phyloP scores from a whole-genome alignment of 305 asterid species.

The Fraxinus dipetala region DNA sequence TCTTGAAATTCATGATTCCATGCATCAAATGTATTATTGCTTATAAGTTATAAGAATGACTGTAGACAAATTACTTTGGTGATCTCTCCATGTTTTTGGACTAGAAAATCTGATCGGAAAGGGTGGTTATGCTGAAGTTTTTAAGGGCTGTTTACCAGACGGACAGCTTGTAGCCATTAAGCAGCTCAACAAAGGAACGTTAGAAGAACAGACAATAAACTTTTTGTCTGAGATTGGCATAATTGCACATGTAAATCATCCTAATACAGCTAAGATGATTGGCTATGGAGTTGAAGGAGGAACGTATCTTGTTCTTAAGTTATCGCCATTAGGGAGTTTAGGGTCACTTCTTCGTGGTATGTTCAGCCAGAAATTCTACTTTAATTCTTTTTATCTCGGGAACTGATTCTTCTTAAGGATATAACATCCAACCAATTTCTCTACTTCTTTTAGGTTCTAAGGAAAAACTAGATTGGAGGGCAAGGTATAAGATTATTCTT shows the following conservation, averaged over 20 bases:
- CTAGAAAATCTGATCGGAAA: slow-evolving; percentile 65
- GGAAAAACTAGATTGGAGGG: slow-evolving; percentile 45
- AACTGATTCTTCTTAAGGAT: background rate
- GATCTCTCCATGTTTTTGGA: background rate
- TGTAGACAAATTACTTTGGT: background rate
- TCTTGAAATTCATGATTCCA: background rate
- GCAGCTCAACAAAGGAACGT: slow-evolving; percentile 48
- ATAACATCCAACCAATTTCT: background rate
- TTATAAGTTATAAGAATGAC: background rate
- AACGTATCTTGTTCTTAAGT: slow-evolving; percentile 49
- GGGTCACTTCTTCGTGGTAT: slow-evolving; percentile 57
- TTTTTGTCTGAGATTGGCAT: slow-evolving; percentile 67
- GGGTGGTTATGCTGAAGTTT: slow-evolving; percentile 69
- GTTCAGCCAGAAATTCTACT: slow-evolving; percentile 4
- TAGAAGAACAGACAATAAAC: slow-evolving; percentile 43
- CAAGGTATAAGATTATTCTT: slow-evolving; percentile 54
- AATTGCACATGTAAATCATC: slow-evolving; percentile 67
- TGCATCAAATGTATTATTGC: background rate
- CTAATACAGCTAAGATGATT: slow-evolving; percentile 66
- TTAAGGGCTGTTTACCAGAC: slow-evolving; percentile 52
- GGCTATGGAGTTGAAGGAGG: slow-evolving; percentile 81
- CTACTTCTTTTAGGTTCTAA: slow-evolving; percentile 37
- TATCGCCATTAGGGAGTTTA: slow-evolving; percentile 62
- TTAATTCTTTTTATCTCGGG: background rate
- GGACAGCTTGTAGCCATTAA: slow-evolving; percentile 60